Evolutionary conservation across 345 rosid species (phyloP), one percentile per base, ranked within the genome.

Genomic region (Anacardium occidentale): DNA sequence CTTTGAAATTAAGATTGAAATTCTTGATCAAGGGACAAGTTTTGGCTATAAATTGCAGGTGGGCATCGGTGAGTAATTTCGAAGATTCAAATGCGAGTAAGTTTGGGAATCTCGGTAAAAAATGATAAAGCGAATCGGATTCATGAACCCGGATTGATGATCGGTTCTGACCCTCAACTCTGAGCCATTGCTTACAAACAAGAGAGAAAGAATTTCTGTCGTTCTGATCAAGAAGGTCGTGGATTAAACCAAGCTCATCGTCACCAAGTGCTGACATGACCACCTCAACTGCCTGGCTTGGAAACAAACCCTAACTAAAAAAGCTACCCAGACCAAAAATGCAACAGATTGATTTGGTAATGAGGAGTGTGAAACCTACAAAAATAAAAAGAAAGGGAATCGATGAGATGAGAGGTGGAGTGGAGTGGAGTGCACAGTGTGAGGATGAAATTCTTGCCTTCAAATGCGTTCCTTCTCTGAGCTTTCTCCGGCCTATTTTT

Each of bases 31-130:
- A 77, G 2, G 76, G 81, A 47, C 89, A 85, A 7, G 78, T 73
- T 52, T 45, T 52, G 40, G 86, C 73, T 2, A 85, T 62, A 58
- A 83, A 79, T 54, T 75, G 69, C 44, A 81, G 79, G 21, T 83
- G 76, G 75, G 80, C 2, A 54, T 81, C 10, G 47, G 79, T 47
- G 53, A 79, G 55, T 0, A 64, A 72, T 48, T 18, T 40, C 0
- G 62, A 24, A 6, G 79, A 77, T 70, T 72, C 71, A 51, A 85
- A 75, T 0, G 37, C 18, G 40, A 62, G 22, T 44, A 85, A 37
- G 58, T 79, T 85, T 51, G 88, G 86, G 80, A 83, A 85, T 73
- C 88, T 83, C 61, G 82, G 80, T n/a, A 81, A 55, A 74, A 77
- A 83, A 26, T 21, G 45, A 2, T 24, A 83, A 2, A 85, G 72